Evolutionary conservation across 805 yeast genomes (phyloP).

Genomic region (Candida endomychidarum): DNA sequence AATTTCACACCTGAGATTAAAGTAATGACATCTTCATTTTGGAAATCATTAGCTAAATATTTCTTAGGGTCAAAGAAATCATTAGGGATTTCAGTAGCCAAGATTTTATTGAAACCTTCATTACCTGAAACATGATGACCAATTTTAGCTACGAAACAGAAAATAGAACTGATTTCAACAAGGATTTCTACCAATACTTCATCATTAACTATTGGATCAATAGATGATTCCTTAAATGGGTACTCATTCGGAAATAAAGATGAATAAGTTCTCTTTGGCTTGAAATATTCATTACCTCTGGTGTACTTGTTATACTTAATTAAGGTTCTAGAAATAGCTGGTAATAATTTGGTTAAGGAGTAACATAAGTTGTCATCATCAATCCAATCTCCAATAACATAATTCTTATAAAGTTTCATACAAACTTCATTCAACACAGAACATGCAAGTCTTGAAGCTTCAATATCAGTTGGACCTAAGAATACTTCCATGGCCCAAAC

Average conservation of each 20-base stretch:
- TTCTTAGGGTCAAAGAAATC: slow-evolving; percentile 40
- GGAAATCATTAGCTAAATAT: slow-evolving; percentile 42
- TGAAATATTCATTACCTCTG: slow-evolving; percentile 46
- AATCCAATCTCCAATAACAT: slow-evolving; percentile 30
- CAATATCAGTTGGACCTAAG: slow-evolving; percentile 51
- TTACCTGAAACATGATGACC: slow-evolving; percentile 42
- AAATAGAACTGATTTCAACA: slow-evolving; percentile 65
- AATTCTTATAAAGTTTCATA: slow-evolving; percentile 33
- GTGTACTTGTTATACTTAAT: slow-evolving; percentile 52
- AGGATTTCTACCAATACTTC: slow-evolving; percentile 69
- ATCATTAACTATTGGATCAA: slow-evolving; percentile 73
- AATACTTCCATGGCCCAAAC: slow-evolving; percentile 61
- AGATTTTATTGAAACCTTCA: slow-evolving; percentile 44
- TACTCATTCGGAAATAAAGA: slow-evolving; percentile 64
- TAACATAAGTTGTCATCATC: slow-evolving; percentile 42
- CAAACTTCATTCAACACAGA: slow-evolving; percentile 56
- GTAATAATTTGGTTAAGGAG: slow-evolving; percentile 52
- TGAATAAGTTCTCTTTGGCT: slow-evolving; percentile 64
- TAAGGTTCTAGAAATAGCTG: slow-evolving; percentile 53
- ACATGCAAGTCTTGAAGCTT: slow-evolving; percentile 62
- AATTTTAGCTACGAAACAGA: slow-evolving; percentile 53
- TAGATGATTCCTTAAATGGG: slow-evolving; percentile 64
- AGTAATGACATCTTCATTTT: slow-evolving; percentile 42
- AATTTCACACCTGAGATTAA: slow-evolving; percentile 51
- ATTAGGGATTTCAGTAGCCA: slow-evolving; percentile 23